Conservation (phyloP, 495 filamentous ascomycete genomes). For the Gamarada debralockiae region DNA sequence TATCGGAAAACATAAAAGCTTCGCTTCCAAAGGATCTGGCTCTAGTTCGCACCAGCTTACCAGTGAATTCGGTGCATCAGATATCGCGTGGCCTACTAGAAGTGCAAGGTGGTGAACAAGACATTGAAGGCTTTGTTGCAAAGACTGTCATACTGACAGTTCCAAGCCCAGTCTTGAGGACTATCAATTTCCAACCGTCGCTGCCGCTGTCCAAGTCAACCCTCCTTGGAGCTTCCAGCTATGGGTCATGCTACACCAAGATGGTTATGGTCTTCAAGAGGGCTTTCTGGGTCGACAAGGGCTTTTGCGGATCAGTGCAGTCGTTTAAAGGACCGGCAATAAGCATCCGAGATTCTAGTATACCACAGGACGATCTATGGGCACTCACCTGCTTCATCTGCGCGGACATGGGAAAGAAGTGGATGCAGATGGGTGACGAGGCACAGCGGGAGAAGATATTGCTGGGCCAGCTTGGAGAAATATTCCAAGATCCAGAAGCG, state of each 20-base stretch:
- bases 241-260: too few relatives aligned
- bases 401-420: constrained; percentile 27
- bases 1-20: background rate
- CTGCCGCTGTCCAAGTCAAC: constrained; percentile 26
- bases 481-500: too few relatives aligned
- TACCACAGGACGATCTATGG: constrained; percentile 26
- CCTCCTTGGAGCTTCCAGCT: constrained; percentile 28
- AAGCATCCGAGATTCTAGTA: constrained; percentile 36
- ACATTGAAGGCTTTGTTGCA: constrained; percentile 16
- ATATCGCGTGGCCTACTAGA: constrained; percentile 1
- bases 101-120: constrained; percentile 5
- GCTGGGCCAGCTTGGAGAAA: too few relatives aligned
- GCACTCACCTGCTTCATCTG: constrained; percentile 37
- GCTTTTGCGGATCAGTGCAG: constrained; percentile 32
- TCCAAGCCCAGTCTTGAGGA: constrained; percentile 27
- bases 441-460: too few relatives aligned
- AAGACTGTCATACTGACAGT: constrained; percentile 33
- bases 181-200: constrained; percentile 29
- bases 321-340: constrained; percentile 32
- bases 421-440: constrained; percentile 17
- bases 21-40: background rate
- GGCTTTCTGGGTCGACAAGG: constrained; percentile 36
- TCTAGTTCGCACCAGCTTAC: constrained; percentile 7
- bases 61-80: constrained; percentile 22
- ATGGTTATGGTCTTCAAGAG: constrained; percentile 30